Conservation (phyloP, 768 basidiomycete species). For the Suillus clintonianus region DNA sequence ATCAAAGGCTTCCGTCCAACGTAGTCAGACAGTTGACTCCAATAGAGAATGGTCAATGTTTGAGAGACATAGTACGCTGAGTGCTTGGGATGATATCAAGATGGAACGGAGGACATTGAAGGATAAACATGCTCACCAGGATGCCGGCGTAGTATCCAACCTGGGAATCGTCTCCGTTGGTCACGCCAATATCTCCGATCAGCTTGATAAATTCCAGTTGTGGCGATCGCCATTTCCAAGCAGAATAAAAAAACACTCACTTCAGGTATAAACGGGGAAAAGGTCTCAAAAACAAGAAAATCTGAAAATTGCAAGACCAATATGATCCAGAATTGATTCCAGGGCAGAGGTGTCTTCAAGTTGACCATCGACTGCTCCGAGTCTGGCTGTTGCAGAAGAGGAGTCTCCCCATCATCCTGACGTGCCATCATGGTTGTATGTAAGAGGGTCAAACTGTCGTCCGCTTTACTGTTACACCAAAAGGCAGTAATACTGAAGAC, state of each 20-base stretch:
- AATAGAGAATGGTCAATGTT: conserved; percentile 55
- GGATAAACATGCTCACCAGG: conserved; percentile 28
- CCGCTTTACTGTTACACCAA: too few species aligned
- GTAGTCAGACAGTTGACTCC: conserved; percentile 56
- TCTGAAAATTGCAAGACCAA: conserved; percentile 70
- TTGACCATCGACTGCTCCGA: conserved; percentile 11
- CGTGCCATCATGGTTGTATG: not conserved
- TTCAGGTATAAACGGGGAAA: conserved; percentile 69
- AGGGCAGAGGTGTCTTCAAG: conserved; percentile 60
- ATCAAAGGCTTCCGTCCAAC: conserved; percentile 58
- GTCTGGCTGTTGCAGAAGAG: conserved; percentile 36
- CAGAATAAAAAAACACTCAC: conserved; percentile 31
- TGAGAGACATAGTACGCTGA: conserved; percentile 57
- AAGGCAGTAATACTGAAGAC: too few species aligned
- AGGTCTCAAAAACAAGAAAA: conserved; percentile 67
- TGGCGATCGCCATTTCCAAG: not conserved
- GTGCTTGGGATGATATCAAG: conserved; percentile 35
- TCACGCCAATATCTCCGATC: conserved; percentile 21
- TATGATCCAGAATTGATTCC: conserved; percentile 62
- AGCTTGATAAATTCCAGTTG: not conserved
- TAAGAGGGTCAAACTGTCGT: too few species aligned
- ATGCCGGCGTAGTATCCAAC: conserved; percentile 46
- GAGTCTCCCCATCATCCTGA: conserved; percentile 37
- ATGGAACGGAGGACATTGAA: conserved; percentile 34
- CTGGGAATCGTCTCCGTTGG: conserved; percentile 40